phyloP scores from a whole-genome alignment of 305 asterid species.

The Ajuga reptans region DNA sequence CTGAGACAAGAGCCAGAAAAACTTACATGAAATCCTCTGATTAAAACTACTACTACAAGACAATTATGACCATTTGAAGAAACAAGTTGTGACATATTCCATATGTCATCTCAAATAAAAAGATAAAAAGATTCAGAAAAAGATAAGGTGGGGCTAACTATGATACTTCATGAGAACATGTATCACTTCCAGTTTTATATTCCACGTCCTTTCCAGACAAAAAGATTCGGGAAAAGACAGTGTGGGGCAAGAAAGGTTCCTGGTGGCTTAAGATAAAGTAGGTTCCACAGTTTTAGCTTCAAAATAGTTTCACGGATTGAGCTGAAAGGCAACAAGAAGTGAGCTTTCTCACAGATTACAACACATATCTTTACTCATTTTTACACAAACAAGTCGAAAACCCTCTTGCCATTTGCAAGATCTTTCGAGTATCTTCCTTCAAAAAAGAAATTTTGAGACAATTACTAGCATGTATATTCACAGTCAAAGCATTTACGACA shows the following conservation, averaged over 20 bases:
- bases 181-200: neutral
- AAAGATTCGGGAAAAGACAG: neutral
- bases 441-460: neutral
- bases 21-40: neutral
- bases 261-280: neutral
- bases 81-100: neutral
- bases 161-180: neutral
- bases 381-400: too few relatives aligned
- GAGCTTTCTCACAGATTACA: neutral
- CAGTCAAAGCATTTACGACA: neutral
- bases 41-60: neutral
- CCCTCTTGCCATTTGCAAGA: too few relatives aligned
- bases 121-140: neutral
- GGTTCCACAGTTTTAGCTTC: neutral
- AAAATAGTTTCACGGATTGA: too few relatives aligned
- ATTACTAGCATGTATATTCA: neutral
- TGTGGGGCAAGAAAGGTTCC: neutral
- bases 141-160: neutral
- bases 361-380: neutral
- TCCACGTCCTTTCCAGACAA: neutral
- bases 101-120: neutral
- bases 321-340: too few relatives aligned
- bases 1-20: slow-evolving; percentile 29
- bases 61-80: neutral
- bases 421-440: too few relatives aligned